Evolutionary conservation across 331 rosid species (phyloP), one percentile per base, ranked within the genome.

Genomic region (Ulmus americana): DNA sequence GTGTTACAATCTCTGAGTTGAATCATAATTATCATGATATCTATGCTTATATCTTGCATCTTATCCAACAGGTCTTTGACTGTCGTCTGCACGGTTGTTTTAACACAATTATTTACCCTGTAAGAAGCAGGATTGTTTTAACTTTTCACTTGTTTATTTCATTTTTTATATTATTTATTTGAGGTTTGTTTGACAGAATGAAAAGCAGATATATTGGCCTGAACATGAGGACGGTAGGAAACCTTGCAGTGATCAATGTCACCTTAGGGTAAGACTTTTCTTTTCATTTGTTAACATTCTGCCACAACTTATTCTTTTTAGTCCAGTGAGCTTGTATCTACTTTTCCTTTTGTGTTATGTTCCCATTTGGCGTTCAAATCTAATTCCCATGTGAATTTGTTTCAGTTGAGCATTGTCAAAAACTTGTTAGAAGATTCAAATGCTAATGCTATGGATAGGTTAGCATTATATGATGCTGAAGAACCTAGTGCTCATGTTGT

Each of bases 41-140:
- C 43, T 12, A 55, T 76, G 61, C 81, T 65, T 78, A 63, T 77
- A 57, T 72, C 62, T 67, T 88, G 71, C 55, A 64, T 80, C 50
- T 58, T 67, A 6, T 66, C 69, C 67, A 65, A 80, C 96, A 92
- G 98, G 64, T 86, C 45, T 92, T 92, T 73, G 98, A 92, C 78
- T 92, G 98, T 69, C 95, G 77, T 51, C 83, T 89, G 71, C 98
- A 92, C 72, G 98, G 98, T 43, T 92, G 97, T 73, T 89, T 97
- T 65, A 90, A 89, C 68, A 70, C 87, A 63, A 66, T 85, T 75
- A 69, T 76, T 59, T 87, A 80, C 77, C 95, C 98, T 54, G 98
- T 92, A 84, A 87, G 98, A 65, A 71, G 63, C 68, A 10, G 54
- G 5, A 15, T 70, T 39, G 49, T 16, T 61, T 52, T 15, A 14